These are phyloP conservation scores for Leccinellum albellum DNA, from an alignment of 768 basidiomycete genomes.

Conservation along the genomic window DNA sequence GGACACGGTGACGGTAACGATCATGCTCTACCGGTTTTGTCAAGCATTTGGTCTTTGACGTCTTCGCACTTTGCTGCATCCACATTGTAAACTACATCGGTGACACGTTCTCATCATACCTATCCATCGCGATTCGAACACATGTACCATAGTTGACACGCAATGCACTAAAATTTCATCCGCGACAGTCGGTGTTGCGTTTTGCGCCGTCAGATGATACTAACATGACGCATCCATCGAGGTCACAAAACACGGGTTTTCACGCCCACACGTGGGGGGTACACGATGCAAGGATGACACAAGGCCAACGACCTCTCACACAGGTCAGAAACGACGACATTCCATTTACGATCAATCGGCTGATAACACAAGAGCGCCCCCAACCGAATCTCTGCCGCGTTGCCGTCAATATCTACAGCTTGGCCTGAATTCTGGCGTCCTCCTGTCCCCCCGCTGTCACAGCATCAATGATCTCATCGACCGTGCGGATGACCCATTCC, in stretches of 20 bases:
- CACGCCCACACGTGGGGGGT: conserved; percentile 30
- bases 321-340: conserved; percentile 14
- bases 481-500: conserved; percentile 82
- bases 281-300: conserved; percentile 33
- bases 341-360: conserved; percentile 27
- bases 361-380: conserved; percentile 23
- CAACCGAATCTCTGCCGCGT: conserved; percentile 16
- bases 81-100: conserved; percentile 31
- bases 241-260: conserved; percentile 29
- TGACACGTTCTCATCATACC: conserved; percentile 29
- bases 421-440: conserved; percentile 45
- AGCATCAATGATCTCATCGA: conserved; percentile 77
- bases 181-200: conserved; percentile 20
- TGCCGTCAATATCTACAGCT: conserved; percentile 46
- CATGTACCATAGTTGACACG: conserved; percentile 31
- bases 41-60: conserved; percentile 45
- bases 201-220: conserved; percentile 19
- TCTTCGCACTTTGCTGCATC: conserved; percentile 18
- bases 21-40: conserved; percentile 83
- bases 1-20: conserved; percentile 82
- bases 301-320: conserved; percentile 17
- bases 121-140: conserved; percentile 26
- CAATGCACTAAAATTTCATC: conserved; percentile 23
- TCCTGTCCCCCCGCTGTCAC: conserved; percentile 47
- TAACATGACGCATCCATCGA: conserved; percentile 11